Percentiles rank a stretch among this genome's conserved stretches.
Conservation (phyloP, 2,329 filamentous ascomycete genomes). For the Venturia carpophila region DNA sequence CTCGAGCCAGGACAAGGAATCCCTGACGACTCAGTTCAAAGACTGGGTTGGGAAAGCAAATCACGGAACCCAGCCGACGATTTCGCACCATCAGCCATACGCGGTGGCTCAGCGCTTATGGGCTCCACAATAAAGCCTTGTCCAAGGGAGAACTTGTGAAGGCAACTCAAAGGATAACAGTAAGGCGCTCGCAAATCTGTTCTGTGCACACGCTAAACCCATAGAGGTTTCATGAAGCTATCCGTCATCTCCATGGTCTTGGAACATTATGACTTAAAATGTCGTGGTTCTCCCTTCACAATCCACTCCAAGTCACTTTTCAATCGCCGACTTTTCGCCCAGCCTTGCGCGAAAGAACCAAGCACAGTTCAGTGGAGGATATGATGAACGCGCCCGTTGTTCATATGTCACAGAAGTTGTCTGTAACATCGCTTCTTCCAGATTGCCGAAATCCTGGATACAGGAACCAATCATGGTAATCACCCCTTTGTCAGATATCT, state of each 20-base stretch:
- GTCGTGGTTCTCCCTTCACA: background rate
- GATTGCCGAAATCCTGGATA: background rate
- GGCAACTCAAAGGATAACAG: background rate
- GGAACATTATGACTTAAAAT: background rate
- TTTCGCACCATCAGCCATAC: background rate
- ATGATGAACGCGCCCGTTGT: background rate
- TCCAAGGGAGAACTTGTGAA: background rate
- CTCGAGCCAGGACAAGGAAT: too few relatives aligned
- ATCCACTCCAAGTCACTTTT: background rate
- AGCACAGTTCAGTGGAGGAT: background rate
- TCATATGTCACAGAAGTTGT: constrained; percentile 3
- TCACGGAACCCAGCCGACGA: background rate
- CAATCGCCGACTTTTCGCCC: background rate
- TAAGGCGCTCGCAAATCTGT: background rate
- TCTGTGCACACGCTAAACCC: background rate
- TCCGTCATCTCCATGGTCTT: background rate
- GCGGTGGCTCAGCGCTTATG: background rate
- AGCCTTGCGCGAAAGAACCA: background rate
- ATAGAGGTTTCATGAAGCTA: background rate
- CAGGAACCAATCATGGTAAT: background rate
- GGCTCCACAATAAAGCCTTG: background rate
- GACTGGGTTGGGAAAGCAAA: too few relatives aligned
- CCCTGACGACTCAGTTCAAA: too few relatives aligned
- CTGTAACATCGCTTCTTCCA: background rate
- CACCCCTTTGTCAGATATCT: background rate